Percentiles rank a stretch among this genome's conserved stretches.
These are phyloP conservation scores for Mycena latifolia DNA, from an alignment of 768 basidiomycete species.

Conservation along the genomic window DNA sequence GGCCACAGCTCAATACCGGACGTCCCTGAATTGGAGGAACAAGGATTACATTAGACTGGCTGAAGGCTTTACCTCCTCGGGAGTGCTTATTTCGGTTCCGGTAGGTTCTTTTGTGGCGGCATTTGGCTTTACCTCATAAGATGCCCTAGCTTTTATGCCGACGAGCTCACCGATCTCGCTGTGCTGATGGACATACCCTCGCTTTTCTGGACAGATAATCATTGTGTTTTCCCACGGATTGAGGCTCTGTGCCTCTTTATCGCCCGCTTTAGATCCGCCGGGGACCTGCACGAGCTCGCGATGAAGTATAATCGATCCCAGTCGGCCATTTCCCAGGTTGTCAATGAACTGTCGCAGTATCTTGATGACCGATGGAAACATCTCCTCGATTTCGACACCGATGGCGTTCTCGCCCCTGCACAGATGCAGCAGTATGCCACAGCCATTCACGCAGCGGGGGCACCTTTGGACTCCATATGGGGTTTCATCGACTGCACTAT, in stretches of 20 bases:
- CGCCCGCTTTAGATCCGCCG: neutral
- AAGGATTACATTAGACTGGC: no score
- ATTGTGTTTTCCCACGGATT: neutral
- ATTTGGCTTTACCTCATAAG: no score
- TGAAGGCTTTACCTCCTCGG: no score
- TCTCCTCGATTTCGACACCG: conserved; percentile 18
- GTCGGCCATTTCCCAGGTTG: conserved; percentile 36
- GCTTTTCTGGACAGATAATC: neutral
- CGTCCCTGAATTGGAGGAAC: no score
- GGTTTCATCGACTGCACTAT: conserved; percentile 44
- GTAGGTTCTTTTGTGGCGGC: no score
- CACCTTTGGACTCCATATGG: conserved; percentile 33
- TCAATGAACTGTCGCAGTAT: conserved; percentile 23
- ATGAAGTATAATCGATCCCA: conserved; percentile 32
- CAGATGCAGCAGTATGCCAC: conserved; percentile 2
- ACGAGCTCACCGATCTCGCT: neutral
- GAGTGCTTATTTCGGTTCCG: neutral
- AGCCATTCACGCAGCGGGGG: conserved; percentile 31
- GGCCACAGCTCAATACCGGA: no score
- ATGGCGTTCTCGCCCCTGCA: neutral
- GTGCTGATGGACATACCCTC: neutral
- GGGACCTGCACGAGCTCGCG: neutral
- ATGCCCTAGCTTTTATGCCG: no score
- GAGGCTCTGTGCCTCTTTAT: neutral
- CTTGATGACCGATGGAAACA: conserved; percentile 36